Percentiles rank a stretch among this genome's conserved stretches.
Evolutionary conservation across 352 stramenopile species (phyloP).

Genomic region (Phytophthora fragariaefolia): DNA sequence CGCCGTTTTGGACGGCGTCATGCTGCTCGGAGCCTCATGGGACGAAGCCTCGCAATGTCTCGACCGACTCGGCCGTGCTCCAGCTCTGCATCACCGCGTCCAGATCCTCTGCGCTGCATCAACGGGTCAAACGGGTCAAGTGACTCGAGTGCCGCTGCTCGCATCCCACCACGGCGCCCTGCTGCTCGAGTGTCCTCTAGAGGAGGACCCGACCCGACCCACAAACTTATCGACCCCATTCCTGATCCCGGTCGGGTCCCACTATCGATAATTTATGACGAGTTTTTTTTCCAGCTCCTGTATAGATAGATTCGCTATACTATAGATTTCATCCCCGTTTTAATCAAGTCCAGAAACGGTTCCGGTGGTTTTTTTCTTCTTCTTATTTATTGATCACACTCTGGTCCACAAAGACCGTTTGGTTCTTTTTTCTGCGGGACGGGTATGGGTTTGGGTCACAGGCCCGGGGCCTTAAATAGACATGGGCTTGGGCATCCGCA

Average conservation of each 20-base stretch:
- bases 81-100: constrained; percentile 22
- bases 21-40: constrained; percentile 41
- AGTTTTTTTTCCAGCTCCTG: too few relatives aligned
- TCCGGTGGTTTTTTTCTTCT: too few relatives aligned
- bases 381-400: too few relatives aligned
- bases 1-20: constrained; percentile 39
- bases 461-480: too few relatives aligned
- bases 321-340: too few relatives aligned
- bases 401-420: too few relatives aligned
- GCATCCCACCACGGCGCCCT: constrained; percentile 6
- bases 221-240: constrained; percentile 18
- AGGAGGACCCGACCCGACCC: not conserved
- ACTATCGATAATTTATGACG: constrained; percentile 26
- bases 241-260: constrained; percentile 18
- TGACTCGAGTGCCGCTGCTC: constrained; percentile 21
- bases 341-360: too few relatives aligned
- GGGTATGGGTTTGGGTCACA: too few relatives aligned
- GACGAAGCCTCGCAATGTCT: constrained; percentile 27
- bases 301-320: too few relatives aligned
- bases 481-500: constrained; percentile 75
- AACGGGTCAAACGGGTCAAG: not conserved
- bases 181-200: constrained; percentile 30
- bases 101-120: constrained; percentile 18
- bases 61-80: not conserved
- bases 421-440: too few relatives aligned